phyloP scores from a whole-genome alignment of 1,139 yeast genomes.

The Saccharomyces hybrid region DNA sequence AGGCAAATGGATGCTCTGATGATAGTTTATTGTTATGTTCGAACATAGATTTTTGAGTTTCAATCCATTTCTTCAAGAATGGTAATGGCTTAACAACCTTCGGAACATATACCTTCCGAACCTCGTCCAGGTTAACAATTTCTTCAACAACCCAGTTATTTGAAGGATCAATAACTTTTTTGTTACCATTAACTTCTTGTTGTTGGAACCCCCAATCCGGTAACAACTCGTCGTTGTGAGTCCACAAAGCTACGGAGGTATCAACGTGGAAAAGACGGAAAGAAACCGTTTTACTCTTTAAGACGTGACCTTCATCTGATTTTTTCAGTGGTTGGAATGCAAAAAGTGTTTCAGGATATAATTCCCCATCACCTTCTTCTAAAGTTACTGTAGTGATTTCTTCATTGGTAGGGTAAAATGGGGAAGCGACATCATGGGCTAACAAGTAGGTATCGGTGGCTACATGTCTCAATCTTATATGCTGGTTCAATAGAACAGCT shows the following conservation, averaged over 20 bases:
- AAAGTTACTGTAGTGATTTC: slow-evolving; percentile 67
- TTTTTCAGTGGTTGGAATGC: slow-evolving; percentile 57
- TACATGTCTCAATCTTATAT: slow-evolving; percentile 73
- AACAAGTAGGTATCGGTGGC: slow-evolving; percentile 69
- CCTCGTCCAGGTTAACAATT: slow-evolving; percentile 59
- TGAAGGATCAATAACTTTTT: slow-evolving; percentile 57
- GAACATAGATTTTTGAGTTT: slow-evolving; percentile 83
- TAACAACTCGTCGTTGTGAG: slow-evolving; percentile 68
- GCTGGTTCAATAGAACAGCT: slow-evolving; percentile 52
- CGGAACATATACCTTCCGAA: slow-evolving; percentile 49
- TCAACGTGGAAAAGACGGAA: slow-evolving; percentile 72
- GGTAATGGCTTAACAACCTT: slow-evolving; percentile 53
- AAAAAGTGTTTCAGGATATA: slow-evolving; percentile 72
- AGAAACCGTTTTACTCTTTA: slow-evolving; percentile 66
- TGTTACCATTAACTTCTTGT: slow-evolving; percentile 92
- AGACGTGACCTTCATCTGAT: slow-evolving; percentile 39
- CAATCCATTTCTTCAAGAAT: slow-evolving; percentile 81
- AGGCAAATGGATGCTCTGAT: slow-evolving; percentile 91
- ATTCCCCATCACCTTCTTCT: slow-evolving; percentile 43
- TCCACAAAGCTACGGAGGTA: slow-evolving; percentile 92
- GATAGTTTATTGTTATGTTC: slow-evolving; percentile 82
- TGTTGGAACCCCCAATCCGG: slow-evolving; percentile 95
- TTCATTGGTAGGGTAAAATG: slow-evolving; percentile 80
- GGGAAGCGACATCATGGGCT: slow-evolving; percentile 97
- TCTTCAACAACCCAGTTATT: slow-evolving; percentile 72